phyloP scores from a whole-genome alignment of 495 filamentous ascomycete species.

The Tuber microsphaerosporum region DNA sequence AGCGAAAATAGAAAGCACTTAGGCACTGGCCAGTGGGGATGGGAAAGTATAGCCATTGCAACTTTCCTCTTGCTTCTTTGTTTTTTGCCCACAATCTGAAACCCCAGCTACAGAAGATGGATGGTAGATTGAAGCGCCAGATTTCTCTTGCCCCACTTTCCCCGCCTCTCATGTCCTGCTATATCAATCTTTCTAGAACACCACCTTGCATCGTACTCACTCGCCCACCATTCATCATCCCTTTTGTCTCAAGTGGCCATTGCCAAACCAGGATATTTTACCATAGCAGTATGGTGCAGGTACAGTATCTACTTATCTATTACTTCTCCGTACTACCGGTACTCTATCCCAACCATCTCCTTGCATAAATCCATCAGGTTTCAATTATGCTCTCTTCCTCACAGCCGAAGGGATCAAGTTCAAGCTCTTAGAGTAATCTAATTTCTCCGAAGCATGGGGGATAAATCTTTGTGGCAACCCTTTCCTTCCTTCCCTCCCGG shows the following conservation, averaged over 20 bases:
- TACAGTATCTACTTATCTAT: background rate
- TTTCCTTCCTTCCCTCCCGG: background rate
- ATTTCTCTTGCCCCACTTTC: background rate
- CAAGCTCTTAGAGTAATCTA: background rate
- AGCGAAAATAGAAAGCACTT: background rate
- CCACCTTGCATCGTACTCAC: background rate
- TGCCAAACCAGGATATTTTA: background rate
- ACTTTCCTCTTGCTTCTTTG: background rate
- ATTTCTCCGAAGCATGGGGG: background rate
- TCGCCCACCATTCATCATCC: background rate
- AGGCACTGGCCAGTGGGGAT: background rate
- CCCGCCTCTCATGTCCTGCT: background rate
- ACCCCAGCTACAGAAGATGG: background rate
- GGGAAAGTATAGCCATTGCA: background rate
- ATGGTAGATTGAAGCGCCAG: background rate
- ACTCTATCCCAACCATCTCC: background rate
- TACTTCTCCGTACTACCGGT: background rate
- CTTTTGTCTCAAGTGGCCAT: background rate
- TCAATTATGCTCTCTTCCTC: background rate
- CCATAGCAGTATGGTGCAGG: background rate
- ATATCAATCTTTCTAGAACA: background rate
- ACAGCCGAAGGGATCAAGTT: background rate
- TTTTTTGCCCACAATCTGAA: background rate
- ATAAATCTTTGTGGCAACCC: background rate
- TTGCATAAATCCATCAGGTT: background rate